These are phyloP conservation scores for Heterobasidion annosum DNA, from an alignment of 1,284 basidiomycete species.

Conservation along the genomic window DNA sequence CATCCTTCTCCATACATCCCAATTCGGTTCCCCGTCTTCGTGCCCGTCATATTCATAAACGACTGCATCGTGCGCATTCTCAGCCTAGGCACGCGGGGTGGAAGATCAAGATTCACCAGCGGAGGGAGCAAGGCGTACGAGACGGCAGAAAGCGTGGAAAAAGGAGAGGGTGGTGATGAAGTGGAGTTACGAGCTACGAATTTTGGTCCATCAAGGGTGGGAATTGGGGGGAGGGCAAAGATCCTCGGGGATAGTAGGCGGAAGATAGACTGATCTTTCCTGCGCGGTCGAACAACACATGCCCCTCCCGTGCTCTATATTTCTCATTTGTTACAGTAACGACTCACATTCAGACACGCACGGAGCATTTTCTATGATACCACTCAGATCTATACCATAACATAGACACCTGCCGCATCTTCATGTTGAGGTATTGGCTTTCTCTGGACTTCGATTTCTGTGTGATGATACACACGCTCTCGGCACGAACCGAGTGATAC, in stretches of 20 bases:
- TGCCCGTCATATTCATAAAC: conserved; percentile 65
- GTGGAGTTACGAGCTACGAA: conserved; percentile 13
- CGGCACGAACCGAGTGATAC: too few species aligned
- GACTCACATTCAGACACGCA: too few species aligned
- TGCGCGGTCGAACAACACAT: too few species aligned
- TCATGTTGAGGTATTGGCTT: too few species aligned
- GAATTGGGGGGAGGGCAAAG: not conserved
- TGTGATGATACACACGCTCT: too few species aligned
- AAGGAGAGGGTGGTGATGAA: conserved; percentile 27
- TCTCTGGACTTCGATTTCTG: too few species aligned
- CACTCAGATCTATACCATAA: too few species aligned
- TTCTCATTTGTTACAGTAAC: too few species aligned
- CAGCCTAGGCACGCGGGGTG: conserved; percentile 38
- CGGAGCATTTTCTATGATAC: too few species aligned
- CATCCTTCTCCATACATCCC: conserved; percentile 71
- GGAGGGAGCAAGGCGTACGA: conserved; percentile 10
- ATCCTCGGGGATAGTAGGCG: too few species aligned
- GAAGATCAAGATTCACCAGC: conserved; percentile 27
- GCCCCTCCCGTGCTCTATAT: too few species aligned
- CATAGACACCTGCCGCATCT: too few species aligned
- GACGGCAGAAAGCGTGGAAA: conserved; percentile 37
- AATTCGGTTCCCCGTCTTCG: conserved; percentile 69
- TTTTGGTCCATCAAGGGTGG: not conserved
- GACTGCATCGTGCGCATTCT: conserved; percentile 57
- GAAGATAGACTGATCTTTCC: not conserved